These are phyloP conservation scores for Diophrys appendiculata DNA, from an alignment of 73 alveolate species.

Conservation along the genomic window DNA sequence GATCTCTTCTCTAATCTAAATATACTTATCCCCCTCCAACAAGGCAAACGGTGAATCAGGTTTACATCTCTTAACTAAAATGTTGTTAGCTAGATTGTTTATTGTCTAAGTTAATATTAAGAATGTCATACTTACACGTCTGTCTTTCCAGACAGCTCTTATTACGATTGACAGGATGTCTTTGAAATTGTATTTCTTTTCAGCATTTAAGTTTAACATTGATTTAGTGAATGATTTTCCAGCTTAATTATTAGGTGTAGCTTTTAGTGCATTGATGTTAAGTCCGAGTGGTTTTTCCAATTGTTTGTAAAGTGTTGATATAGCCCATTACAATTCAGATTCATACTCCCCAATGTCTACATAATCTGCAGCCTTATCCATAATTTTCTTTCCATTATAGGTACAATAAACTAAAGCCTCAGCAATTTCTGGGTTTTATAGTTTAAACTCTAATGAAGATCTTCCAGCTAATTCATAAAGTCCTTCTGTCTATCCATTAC, in stretches of 20 bases:
- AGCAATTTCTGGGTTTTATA: conserved; percentile 1
- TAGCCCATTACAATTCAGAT: not conserved
- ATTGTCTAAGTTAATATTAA: not conserved
- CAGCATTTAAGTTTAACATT: too few species aligned
- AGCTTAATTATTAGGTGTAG: too few species aligned
- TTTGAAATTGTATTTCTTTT: too few species aligned
- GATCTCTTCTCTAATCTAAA: not conserved
- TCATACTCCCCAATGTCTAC: not conserved
- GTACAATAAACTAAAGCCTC: conserved; percentile 1
- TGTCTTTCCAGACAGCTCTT: conserved; percentile 1
- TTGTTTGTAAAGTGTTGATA: conserved; percentile 6
- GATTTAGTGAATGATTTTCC: too few species aligned
- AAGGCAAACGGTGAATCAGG: not conserved
- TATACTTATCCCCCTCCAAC: not conserved
- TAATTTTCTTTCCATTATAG: not conserved
- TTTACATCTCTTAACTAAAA: not conserved
- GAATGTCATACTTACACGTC: not conserved
- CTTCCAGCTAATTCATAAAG: conserved; percentile 9
- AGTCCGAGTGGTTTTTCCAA: conserved; percentile 3
- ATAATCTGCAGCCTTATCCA: not conserved
- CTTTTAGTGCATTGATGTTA: too few species aligned
- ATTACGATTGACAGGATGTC: not conserved
- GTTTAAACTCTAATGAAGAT: not conserved
- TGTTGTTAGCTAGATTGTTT: not conserved
- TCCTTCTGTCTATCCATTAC: conserved; percentile 1